Conservation (phyloP, 306 rosid genomes). For the Begonia peltatifolia region DNA sequence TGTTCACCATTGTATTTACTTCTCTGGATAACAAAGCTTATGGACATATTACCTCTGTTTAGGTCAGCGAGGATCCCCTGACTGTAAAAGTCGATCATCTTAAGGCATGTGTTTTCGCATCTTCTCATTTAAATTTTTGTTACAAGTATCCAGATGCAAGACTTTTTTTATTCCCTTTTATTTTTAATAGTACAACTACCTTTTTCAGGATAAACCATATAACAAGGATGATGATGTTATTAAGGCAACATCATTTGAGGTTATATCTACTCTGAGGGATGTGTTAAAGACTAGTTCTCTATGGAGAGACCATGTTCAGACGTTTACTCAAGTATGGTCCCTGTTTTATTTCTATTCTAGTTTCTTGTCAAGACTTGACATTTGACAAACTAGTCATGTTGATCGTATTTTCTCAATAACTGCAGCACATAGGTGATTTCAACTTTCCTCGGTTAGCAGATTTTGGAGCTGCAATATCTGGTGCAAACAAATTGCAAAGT, state of each 20-base stretch:
- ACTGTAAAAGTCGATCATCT: constrained; percentile 99
- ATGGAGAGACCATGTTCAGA: constrained; percentile 98
- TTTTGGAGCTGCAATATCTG: constrained; percentile 99
- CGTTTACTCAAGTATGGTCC: constrained; percentile 75
- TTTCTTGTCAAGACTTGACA: neutral
- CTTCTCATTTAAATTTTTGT: constrained; percentile 6
- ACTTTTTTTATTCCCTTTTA: constrained; percentile 1
- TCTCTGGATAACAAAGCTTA: neutral
- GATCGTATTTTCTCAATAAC: neutral
- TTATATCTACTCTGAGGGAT: constrained; percentile 86
- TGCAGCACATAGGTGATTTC: constrained; percentile 97
- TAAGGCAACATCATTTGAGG: constrained; percentile 96
- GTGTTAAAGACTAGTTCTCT: constrained; percentile 97
- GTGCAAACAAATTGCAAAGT: constrained; percentile 93
- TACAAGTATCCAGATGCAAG: constrained; percentile 3
- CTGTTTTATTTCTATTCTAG: constrained; percentile 1
- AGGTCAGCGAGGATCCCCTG: constrained; percentile 87
- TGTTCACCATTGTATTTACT: neutral
- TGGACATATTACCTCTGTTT: constrained; percentile 16
- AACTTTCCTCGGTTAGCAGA: constrained; percentile 93
- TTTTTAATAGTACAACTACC: constrained; percentile 9
- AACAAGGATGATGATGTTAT: constrained; percentile 87
- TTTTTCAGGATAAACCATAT: constrained; percentile 66
- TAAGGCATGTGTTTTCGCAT: constrained; percentile 42
- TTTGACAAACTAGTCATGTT: neutral